Evolutionary conservation across 148 eudicot species (phyloP).

Genomic region (Rhododendron williamsianum): DNA sequence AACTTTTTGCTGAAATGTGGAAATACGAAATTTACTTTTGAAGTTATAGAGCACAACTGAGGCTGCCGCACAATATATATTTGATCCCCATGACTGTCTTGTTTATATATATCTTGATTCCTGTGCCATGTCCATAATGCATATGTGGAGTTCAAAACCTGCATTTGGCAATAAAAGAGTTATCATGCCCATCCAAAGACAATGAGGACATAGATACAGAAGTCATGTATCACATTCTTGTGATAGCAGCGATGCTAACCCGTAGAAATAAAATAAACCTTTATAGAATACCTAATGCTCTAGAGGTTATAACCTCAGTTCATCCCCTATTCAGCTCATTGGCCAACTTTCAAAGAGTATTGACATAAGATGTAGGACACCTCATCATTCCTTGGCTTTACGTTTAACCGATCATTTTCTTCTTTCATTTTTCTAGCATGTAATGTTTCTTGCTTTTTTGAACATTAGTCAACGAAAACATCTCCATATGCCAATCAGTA

Average conservation of each 20-base stretch:
- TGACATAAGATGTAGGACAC: background rate
- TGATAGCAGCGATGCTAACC: background rate
- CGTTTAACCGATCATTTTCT: background rate
- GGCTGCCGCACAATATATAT: slow-evolving; percentile 83
- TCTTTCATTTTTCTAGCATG: background rate
- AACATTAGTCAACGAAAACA: background rate
- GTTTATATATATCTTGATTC: slow-evolving; percentile 68
- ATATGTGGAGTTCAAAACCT: slow-evolving; percentile 77
- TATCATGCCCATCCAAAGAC: background rate
- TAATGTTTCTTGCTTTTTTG: background rate
- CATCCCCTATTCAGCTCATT: background rate
- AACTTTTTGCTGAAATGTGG: background rate
- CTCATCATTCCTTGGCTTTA: background rate
- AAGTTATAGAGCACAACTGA: slow-evolving; percentile 36
- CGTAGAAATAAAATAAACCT: background rate
- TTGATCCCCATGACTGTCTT: slow-evolving; percentile 64
- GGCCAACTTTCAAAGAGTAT: background rate
- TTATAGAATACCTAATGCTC: background rate
- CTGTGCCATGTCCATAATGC: slow-evolving; percentile 99
- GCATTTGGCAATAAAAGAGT: slow-evolving; percentile 6
- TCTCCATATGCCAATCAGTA: background rate
- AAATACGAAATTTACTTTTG: slow-evolving; percentile 28
- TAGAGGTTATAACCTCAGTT: background rate
- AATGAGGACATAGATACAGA: background rate
- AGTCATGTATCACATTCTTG: background rate